Evolutionary conservation across 2,329 filamentous ascomycete species (phyloP), one percentile per base, ranked within the genome.

Genomic region (Ophiostoma pallidulum): DNA sequence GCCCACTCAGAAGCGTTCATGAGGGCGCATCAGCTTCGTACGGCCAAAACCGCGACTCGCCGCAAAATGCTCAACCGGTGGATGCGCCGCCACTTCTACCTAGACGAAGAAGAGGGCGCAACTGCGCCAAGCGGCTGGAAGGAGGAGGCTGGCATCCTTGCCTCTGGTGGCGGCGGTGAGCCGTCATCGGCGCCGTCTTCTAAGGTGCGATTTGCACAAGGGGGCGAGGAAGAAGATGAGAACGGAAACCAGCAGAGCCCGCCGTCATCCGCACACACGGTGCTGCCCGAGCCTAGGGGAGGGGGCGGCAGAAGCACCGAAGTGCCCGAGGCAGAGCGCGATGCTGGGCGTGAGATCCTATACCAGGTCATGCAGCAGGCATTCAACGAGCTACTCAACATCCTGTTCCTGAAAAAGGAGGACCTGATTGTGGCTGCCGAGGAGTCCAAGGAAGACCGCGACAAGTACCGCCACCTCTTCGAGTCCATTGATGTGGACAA

Each of bases 321-420:
- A 45, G 81, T 94, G 14, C 84, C 86, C 1, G 80, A 86, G 54
- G 82, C 84, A 1, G 89, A 95, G 62, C 77, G 76, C 50, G 89
- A 95, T 61, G 81, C 87, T 6, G 88, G 87, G 32, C 87, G 84
- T 56, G 88, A 97, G 60, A 84, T 96, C 4, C 69, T 97, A 1
- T 96, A 94, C 59, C 86, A 95, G 62, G 81, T 94, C 28, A 89
- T 87, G 0, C 89, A 96, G 63, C 85, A 95, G 63, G 85, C 88
- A 0, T 87, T 95, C 67, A 96, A 97, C 59, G 89, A 97, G 64
- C 71, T 97, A 2, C 76, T 98, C 0, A 87, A 97, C 59, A 75
- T 81, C 1, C 72, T 98, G 0, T 98, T 98, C 68, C 84, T 84
- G 56, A 72, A 75, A 4, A 83, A 84, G 54, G 91, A 97, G 63